Percentiles rank a stretch among this genome's conserved stretches.
phyloP scores from a whole-genome alignment of 805 yeast species.

The Teunomyces panamensis region DNA sequence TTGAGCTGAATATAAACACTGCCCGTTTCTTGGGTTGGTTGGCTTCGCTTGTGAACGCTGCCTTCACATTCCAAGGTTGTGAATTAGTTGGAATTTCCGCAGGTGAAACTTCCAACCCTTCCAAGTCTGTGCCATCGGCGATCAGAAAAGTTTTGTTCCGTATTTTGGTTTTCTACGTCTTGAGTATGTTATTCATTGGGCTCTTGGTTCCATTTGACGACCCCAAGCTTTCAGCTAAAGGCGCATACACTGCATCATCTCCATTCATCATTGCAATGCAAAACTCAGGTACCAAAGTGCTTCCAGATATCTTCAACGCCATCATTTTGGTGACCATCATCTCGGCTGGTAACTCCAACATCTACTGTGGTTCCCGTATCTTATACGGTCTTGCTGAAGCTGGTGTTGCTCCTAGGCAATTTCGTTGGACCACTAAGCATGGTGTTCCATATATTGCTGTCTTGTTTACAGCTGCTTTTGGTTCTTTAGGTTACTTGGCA shows the following conservation, averaged over 20 bases:
- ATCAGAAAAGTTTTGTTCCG: slow-evolving; percentile 66
- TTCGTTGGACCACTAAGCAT: slow-evolving; percentile 44
- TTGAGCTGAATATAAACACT: slow-evolving; percentile 41
- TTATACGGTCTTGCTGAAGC: slow-evolving; percentile 63
- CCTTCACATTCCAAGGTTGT: slow-evolving; percentile 80
- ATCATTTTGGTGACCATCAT: slow-evolving; percentile 63
- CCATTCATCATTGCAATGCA: slow-evolving; percentile 73
- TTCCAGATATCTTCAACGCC: slow-evolving; percentile 72
- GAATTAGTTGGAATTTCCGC: slow-evolving; percentile 74
- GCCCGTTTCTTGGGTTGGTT: slow-evolving; percentile 70
- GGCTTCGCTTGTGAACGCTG: slow-evolving; percentile 65
- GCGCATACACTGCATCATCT: slow-evolving; percentile 49
- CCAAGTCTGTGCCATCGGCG: slow-evolving; percentile 69
- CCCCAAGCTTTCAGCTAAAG: slow-evolving; percentile 40
- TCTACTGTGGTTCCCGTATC: slow-evolving; percentile 69
- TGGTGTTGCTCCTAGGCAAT: slow-evolving; percentile 54
- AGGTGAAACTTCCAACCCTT: slow-evolving; percentile 70
- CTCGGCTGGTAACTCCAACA: slow-evolving; percentile 78
- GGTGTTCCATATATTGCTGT: slow-evolving; percentile 68
- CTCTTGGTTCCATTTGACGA: slow-evolving; percentile 68
- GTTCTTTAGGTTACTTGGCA: slow-evolving; percentile 62
- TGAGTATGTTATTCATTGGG: slow-evolving; percentile 66
- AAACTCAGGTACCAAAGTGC: slow-evolving; percentile 62
- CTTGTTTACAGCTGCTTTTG: slow-evolving; percentile 55
- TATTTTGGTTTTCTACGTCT: slow-evolving; percentile 62